A percentile compares a stretch with the other conserved stretches of the same genome.
These are phyloP conservation scores for Capronia americana DNA, from an alignment of 2,329 filamentous ascomycete genomes.

Conservation along the genomic window DNA sequence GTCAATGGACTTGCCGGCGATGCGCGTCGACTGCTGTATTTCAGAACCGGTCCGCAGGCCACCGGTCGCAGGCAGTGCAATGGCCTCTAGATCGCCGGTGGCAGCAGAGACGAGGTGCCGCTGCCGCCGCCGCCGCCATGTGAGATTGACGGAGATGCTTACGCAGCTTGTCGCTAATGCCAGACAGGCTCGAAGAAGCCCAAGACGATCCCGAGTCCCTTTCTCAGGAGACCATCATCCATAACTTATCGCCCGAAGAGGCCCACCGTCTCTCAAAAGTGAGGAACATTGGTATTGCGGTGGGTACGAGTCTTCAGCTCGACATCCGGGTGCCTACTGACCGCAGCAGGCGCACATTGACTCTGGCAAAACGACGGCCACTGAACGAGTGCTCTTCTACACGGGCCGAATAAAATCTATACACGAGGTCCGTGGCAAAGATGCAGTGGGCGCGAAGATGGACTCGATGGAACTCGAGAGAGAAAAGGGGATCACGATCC, in stretches of 20 bases:
- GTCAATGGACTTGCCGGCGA: slow-evolving; percentile 47
- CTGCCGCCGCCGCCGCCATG: slow-evolving; percentile 53
- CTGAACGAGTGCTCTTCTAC: slow-evolving; percentile 96
- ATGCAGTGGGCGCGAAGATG: slow-evolving; percentile 98
- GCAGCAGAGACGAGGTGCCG: slow-evolving; percentile 52
- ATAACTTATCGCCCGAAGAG: slow-evolving; percentile 82
- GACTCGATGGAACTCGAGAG: slow-evolving; percentile 99
- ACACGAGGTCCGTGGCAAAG: slow-evolving; percentile 94
- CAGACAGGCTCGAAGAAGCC: slow-evolving; percentile 61
- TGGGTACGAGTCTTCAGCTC: slow-evolving; percentile 45
- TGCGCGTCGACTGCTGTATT: slow-evolving; percentile 42
- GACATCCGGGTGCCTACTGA: slow-evolving; percentile 10
- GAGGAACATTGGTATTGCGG: slow-evolving; percentile 98
- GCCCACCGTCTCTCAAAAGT: slow-evolving; percentile 78
- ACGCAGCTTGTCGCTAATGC: neutral
- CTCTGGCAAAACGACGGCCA: slow-evolving; percentile 95
- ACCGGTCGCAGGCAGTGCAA: slow-evolving; percentile 27
- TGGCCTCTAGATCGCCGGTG: slow-evolving; percentile 49
- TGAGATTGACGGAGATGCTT: slow-evolving; percentile 41
- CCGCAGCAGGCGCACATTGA: slow-evolving; percentile 84
- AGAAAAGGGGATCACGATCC: slow-evolving; percentile 98
- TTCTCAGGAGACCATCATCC: slow-evolving; percentile 71
- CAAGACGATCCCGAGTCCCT: slow-evolving; percentile 61
- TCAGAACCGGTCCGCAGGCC: slow-evolving; percentile 11
- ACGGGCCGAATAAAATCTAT: slow-evolving; percentile 96